phyloP scores from a whole-genome alignment of 2,329 filamentous ascomycete species.

The Fusarium citri region DNA sequence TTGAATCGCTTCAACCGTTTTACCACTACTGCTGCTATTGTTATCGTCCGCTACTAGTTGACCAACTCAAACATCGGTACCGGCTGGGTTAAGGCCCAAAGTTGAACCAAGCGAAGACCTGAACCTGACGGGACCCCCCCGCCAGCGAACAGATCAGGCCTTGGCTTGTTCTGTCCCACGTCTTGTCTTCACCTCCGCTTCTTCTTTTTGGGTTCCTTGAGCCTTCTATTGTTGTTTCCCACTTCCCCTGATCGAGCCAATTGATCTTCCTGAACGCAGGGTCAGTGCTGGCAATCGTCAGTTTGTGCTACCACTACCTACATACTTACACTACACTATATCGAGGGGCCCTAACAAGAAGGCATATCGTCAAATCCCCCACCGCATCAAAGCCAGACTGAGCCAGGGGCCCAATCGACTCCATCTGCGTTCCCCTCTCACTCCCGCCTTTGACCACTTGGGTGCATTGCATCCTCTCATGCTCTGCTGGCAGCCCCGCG shows the following conservation, averaged over 20 bases:
- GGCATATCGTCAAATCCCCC: slow-evolving; percentile 16
- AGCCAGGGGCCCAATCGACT: slow-evolving; percentile 36
- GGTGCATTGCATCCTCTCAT: slow-evolving; percentile 49
- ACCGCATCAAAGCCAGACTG: slow-evolving; percentile 23
- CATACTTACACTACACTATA: slow-evolving; percentile 1
- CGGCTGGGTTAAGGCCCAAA: slow-evolving; percentile 24
- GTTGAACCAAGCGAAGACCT: slow-evolving; percentile 29
- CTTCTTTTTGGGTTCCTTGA: slow-evolving; percentile 31
- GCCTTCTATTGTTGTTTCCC: slow-evolving; percentile 32
- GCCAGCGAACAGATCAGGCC: slow-evolving; percentile 14
- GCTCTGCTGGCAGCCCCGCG: slow-evolving; percentile 50
- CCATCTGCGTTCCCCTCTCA: slow-evolving; percentile 33
- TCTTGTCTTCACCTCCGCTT: slow-evolving; percentile 21
- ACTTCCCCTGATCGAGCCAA: slow-evolving; percentile 7
- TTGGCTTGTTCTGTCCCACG: slow-evolving; percentile 16
- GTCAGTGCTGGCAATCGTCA: slow-evolving; percentile 20
- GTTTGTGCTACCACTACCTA: not conserved
- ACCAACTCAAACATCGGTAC: slow-evolving; percentile 23
- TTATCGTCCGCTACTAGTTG: slow-evolving; percentile 10
- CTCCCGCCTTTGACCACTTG: slow-evolving; percentile 44
- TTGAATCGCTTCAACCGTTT: not conserved
- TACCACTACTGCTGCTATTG: slow-evolving; percentile 9
- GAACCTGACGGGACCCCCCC: slow-evolving; percentile 17
- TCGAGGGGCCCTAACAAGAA: not conserved
- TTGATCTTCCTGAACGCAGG: slow-evolving; percentile 17